Percentiles rank a stretch among this genome's conserved stretches.
phyloP scores from a whole-genome alignment of 768 basidiomycete species.

The Hygrocybe punicea region DNA sequence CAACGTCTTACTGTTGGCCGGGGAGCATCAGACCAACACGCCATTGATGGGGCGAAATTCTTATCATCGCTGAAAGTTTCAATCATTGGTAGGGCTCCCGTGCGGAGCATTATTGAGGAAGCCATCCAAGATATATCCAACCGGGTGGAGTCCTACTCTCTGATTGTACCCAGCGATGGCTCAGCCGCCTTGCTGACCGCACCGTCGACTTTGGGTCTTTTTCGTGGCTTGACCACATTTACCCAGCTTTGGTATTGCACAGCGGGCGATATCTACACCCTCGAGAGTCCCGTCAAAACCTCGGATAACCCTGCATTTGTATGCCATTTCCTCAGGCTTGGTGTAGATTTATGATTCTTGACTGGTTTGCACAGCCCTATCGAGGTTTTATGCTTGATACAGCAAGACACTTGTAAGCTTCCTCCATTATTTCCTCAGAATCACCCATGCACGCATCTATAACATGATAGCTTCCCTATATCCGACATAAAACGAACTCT shows the following conservation, averaged over 20 bases:
- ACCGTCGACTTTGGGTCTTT: slow-evolving; percentile 62
- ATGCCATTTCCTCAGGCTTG: slow-evolving; percentile 21
- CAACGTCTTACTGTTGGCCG: slow-evolving; percentile 58
- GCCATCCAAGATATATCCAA: slow-evolving; percentile 47
- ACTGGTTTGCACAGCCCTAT: slow-evolving; percentile 48
- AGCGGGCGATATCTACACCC: slow-evolving; percentile 46
- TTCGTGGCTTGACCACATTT: slow-evolving; percentile 74
- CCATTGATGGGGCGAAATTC: slow-evolving; percentile 38
- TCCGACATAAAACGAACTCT: slow-evolving; percentile 63
- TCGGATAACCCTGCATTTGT: slow-evolving; percentile 64
- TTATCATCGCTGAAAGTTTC: slow-evolving; percentile 45
- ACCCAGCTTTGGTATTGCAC: slow-evolving; percentile 62
- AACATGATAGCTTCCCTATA: slow-evolving; percentile 53
- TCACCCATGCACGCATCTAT: no score
- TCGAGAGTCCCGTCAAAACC: slow-evolving; percentile 56
- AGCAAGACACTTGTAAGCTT: slow-evolving; percentile 62
- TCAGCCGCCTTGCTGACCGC: slow-evolving; percentile 51
- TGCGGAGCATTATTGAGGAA: slow-evolving; percentile 50
- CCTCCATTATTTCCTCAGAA: neutral
- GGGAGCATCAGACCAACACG: slow-evolving; percentile 44
- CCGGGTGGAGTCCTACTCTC: slow-evolving; percentile 58
- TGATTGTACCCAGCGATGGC: slow-evolving; percentile 54
- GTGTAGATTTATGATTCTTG: neutral
- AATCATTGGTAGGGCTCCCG: slow-evolving; percentile 28
- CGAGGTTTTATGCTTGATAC: slow-evolving; percentile 82